Evolutionary conservation across 2,329 filamentous ascomycete genomes (phyloP).

Genomic region (Penicillium janthinellum): DNA sequence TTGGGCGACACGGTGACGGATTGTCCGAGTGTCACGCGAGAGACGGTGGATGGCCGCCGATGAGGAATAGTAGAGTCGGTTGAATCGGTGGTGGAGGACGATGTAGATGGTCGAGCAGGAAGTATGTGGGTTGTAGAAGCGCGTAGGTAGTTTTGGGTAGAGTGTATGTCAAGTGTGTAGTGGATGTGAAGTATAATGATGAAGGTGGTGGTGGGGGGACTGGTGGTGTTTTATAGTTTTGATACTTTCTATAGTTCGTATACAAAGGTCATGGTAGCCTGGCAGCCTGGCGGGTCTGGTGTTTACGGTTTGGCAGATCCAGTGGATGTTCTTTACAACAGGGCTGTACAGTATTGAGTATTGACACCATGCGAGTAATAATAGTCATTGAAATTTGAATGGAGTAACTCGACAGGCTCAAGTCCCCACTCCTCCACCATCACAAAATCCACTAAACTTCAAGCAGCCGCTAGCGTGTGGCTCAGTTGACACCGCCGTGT

Average conservation of each 20-base stretch:
- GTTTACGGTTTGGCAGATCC: neutral
- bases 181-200: neutral
- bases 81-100: slow-evolving; percentile 2
- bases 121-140: neutral
- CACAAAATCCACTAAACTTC: neutral
- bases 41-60: slow-evolving; percentile 15
- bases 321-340: neutral
- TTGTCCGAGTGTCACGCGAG: slow-evolving; percentile 18
- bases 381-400: neutral
- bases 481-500: slow-evolving; percentile 23
- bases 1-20: slow-evolving; percentile 36
- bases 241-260: neutral
- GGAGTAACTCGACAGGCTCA: neutral
- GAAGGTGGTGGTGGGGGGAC: neutral
- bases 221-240: slow-evolving; percentile 12
- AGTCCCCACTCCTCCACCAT: neutral
- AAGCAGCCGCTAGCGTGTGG: slow-evolving; percentile 13
- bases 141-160: neutral
- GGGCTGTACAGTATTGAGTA: too few species aligned
- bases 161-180: neutral
- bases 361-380: neutral
- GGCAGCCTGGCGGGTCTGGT: slow-evolving; percentile 21
- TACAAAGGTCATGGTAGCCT: slow-evolving; percentile 6
- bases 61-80: neutral
- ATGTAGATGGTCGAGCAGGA: neutral